These are phyloP conservation scores for Neurospora sp. DNA, from an alignment of 495 filamentous ascomycete species.

Conservation along the genomic window DNA sequence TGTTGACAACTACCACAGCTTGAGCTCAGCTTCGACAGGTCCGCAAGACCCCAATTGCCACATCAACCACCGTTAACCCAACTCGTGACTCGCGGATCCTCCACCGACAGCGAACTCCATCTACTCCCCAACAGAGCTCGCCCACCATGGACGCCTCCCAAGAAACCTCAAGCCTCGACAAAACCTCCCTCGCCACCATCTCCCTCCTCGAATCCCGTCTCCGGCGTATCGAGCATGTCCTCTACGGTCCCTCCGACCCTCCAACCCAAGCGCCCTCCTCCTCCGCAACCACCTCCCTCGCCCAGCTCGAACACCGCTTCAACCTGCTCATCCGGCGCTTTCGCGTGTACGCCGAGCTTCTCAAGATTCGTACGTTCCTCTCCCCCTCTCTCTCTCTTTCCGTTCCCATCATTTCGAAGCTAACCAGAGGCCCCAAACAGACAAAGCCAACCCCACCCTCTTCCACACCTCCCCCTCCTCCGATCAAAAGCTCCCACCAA, in stretches of 20 bases:
- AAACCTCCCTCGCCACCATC: slow-evolving; percentile 52
- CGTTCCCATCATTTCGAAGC: not conserved
- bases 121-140: not conserved
- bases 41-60: too few relatives aligned
- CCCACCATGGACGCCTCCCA: not conserved
- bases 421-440: slow-evolving; percentile 15
- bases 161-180: slow-evolving; percentile 27
- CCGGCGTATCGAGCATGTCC: slow-evolving; percentile 59
- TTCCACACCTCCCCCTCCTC: slow-evolving; percentile 24
- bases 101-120: not conserved
- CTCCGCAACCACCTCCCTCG: slow-evolving; percentile 45
- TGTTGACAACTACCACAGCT: not conserved
- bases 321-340: slow-evolving; percentile 25
- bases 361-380: slow-evolving; percentile 35
- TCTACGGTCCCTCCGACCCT: slow-evolving; percentile 46
- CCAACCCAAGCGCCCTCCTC: slow-evolving; percentile 28
- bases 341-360: slow-evolving; percentile 37
- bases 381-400: not conserved
- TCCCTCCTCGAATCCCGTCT: slow-evolving; percentile 70
- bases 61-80: not conserved
- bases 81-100: not conserved
- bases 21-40: not conserved
- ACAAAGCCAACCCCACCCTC: slow-evolving; percentile 36
- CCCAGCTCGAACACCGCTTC: slow-evolving; percentile 51
- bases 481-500: slow-evolving; percentile 24